phyloP scores from a whole-genome alignment of 176 grass and related monocot genomes.

The Olyra latifolia region DNA sequence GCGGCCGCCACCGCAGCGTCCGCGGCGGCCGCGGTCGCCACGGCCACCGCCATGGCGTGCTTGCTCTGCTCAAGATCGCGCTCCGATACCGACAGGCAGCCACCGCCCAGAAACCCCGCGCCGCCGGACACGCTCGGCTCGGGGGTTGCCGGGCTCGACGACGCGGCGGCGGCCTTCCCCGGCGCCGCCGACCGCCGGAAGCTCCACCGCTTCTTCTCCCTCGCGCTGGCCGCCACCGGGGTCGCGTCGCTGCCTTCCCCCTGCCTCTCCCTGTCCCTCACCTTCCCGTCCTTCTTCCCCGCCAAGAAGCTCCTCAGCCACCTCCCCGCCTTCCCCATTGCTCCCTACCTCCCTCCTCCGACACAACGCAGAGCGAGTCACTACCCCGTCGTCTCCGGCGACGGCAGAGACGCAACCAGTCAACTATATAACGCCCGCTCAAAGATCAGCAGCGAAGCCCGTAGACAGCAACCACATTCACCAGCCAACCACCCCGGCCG shows the following conservation, averaged over 20 bases:
- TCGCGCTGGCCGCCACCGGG: constrained; percentile 4
- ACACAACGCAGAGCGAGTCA: neutral
- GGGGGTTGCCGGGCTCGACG: constrained; percentile 5
- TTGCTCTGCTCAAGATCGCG: constrained; percentile 59
- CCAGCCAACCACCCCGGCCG: constrained; percentile 17
- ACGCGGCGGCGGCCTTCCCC: neutral
- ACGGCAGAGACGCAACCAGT: neutral
- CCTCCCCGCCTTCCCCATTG: constrained; percentile 79
- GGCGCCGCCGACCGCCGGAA: constrained; percentile 44
- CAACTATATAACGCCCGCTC: neutral
- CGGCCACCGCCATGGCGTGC: constrained; percentile 49
- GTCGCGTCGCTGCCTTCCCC: constrained; percentile 38
- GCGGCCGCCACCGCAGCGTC: constrained; percentile 41
- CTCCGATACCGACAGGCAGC: constrained; percentile 31
- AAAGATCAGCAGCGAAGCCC: neutral
- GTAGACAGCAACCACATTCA: neutral
- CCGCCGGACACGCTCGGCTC: constrained; percentile 17
- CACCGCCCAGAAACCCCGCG: neutral
- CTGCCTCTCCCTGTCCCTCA: constrained; percentile 9
- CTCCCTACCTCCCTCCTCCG: neutral
- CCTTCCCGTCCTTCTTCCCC: constrained; percentile 33
- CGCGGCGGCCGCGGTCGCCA: constrained; percentile 35
- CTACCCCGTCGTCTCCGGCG: neutral
- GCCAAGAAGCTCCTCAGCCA: constrained; percentile 65
- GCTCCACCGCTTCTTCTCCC: constrained; percentile 85